Conservation (phyloP, 192 early-diverging fungal species). For the Podila minutissima region DNA sequence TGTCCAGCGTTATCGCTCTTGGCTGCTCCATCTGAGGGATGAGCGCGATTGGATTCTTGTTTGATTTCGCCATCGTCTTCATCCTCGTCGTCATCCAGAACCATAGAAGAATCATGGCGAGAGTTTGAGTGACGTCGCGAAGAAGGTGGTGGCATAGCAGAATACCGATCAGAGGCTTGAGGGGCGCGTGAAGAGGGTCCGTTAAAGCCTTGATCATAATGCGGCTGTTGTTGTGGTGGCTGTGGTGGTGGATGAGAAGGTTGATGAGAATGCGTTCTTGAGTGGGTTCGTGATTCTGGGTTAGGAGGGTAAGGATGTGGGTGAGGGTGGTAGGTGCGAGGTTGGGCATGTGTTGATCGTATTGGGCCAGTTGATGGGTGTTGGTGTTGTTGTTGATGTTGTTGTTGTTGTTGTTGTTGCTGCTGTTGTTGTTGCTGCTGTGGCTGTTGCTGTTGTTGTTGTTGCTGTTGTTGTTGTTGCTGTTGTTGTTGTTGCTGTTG, state of each 20-base stretch:
- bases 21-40: neutral
- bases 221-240: neutral
- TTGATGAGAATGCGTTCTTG: conserved; percentile 7
- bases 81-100: conserved; percentile 36
- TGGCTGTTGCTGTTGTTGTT: too few species aligned
- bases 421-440: too few species aligned
- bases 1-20: neutral
- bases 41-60: conserved; percentile 6
- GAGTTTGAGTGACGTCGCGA: neutral
- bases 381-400: neutral
- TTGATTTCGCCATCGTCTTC: conserved; percentile 50
- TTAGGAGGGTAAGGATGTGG: conserved; percentile 7
- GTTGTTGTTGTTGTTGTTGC: too few species aligned
- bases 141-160: neutral
- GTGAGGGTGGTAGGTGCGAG: conserved; percentile 4
- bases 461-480: too few species aligned
- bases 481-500: too few species aligned
- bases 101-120: conserved; percentile 1
- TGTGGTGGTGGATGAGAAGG: conserved; percentile 1
- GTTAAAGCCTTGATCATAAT: neutral
- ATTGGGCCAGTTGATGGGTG: neutral
- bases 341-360: neutral
- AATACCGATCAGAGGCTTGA: too few species aligned
- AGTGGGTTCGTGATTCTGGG: conserved; percentile 15
- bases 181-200: neutral